Conservation (phyloP, 208 protist species). For the Crithidia bombi region DNA sequence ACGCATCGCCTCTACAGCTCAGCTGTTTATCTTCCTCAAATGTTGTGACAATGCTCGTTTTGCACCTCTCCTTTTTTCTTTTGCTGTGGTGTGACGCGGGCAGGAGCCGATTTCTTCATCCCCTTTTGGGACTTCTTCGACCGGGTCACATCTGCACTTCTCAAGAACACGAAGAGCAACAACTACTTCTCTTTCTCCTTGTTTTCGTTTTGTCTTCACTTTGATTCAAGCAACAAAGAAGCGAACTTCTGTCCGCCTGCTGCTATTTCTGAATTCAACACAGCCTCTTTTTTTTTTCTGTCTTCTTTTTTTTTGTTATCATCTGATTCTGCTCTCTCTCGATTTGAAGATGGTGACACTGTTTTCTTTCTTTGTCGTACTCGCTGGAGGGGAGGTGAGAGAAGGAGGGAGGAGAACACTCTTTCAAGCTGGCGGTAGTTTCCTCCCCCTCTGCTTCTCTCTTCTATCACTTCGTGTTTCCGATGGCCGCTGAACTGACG, state of each 20-base stretch:
- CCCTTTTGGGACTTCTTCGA: background rate
- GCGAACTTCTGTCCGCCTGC: background rate
- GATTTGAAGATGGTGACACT: background rate
- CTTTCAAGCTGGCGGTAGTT: too few species aligned
- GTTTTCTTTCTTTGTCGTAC: too few species aligned
- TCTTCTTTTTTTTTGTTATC: background rate
- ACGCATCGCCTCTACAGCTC: constrained; percentile 17
- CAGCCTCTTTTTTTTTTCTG: constrained; percentile 4
- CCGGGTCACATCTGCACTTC: constrained; percentile 2
- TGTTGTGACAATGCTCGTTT: constrained; percentile 1
- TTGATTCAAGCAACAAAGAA: constrained; percentile 13
- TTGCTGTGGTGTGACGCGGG: background rate
- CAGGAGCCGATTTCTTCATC: background rate
- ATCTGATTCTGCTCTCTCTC: background rate
- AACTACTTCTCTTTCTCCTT: background rate
- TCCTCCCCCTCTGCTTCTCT: too few species aligned
- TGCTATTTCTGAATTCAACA: background rate
- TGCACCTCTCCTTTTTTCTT: constrained; percentile 23
- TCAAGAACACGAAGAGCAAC: too few species aligned
- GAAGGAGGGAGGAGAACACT: background rate
- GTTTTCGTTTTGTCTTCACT: constrained; percentile 15
- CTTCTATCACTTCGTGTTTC: too few species aligned
- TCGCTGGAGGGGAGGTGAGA: too few species aligned
- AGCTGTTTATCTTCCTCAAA: constrained; percentile 7
- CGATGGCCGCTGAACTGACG: too few species aligned